Conservation (phyloP, 345 rosid genomes). For the Clarkia xantiana region DNA sequence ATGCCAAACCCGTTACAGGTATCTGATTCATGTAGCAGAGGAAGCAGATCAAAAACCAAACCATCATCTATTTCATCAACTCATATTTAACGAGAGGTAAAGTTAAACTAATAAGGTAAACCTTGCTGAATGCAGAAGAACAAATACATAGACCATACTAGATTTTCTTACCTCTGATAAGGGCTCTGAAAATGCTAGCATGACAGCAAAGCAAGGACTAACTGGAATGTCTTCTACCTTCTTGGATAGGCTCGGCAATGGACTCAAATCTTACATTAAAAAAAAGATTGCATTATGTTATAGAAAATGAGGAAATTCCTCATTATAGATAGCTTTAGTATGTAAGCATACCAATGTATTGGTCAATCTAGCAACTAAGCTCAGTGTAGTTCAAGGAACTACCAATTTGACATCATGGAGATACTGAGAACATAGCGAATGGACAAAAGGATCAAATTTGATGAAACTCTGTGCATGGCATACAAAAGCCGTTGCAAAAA, state of each 20-base stretch:
- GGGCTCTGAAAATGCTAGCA: slow-evolving; percentile 73
- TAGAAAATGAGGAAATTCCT: too few species aligned
- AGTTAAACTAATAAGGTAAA: neutral
- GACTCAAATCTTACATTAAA: slow-evolving; percentile 32
- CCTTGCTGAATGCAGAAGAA: slow-evolving; percentile 1
- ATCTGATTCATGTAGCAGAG: slow-evolving; percentile 30
- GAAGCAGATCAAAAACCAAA: neutral
- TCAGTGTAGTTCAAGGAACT: too few species aligned
- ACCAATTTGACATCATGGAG: too few species aligned
- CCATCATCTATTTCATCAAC: neutral
- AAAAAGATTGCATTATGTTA: too few species aligned
- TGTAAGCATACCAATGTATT: too few species aligned
- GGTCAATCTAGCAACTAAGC: too few species aligned
- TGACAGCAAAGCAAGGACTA: slow-evolving; percentile 61
- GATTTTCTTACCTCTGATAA: slow-evolving; percentile 40
- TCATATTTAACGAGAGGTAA: neutral
- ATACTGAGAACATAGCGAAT: too few species aligned
- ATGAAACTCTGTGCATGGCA: too few species aligned
- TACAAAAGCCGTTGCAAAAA: too few species aligned
- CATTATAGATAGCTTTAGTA: too few species aligned
- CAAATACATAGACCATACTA: too few species aligned
- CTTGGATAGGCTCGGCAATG: slow-evolving; percentile 31
- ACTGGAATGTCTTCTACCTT: slow-evolving; percentile 53
- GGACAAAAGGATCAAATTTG: too few species aligned
- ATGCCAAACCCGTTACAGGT: slow-evolving; percentile 51